Percentiles rank a stretch among this genome's conserved stretches.
These are phyloP conservation scores for Magnolia changhungtana DNA, from an alignment of 164 flowering plant genomes.

Conservation along the genomic window DNA sequence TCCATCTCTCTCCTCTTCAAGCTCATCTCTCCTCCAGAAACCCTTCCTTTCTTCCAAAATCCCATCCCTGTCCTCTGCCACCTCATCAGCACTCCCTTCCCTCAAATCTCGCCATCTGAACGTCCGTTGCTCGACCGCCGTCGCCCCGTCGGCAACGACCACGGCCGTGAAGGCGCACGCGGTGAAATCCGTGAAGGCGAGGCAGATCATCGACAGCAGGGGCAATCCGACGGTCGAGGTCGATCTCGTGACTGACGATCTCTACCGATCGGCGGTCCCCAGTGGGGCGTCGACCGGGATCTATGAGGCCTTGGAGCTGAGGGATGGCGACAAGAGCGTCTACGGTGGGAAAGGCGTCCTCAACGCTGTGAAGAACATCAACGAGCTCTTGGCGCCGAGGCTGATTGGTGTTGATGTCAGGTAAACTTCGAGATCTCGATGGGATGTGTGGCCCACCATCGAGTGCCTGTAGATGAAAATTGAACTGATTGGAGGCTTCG, in stretches of 20 bases:
- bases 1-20: constrained; percentile 3
- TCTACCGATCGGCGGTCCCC: constrained; percentile 90
- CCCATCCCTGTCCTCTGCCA: constrained; percentile 14
- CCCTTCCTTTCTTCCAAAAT: constrained; percentile 9
- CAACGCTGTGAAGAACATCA: constrained; percentile 76
- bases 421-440: constrained; percentile 21
- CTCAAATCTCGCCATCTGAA: constrained; percentile 7
- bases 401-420: constrained; percentile 84
- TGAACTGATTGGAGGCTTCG: no score
- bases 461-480: no score
- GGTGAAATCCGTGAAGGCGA: constrained; percentile 74
- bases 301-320: constrained; percentile 93
- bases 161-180: constrained; percentile 21
- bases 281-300: constrained; percentile 98
- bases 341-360: constrained; percentile 93
- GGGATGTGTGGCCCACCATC: no score
- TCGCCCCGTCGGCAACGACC: constrained; percentile 18
- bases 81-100: constrained; percentile 14
- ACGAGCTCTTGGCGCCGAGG: constrained; percentile 64
- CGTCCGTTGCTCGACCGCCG: constrained; percentile 42
- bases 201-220: constrained; percentile 96
- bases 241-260: constrained; percentile 70
- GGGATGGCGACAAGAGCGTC: constrained; percentile 81
- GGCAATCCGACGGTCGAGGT: constrained; percentile 98
- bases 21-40: constrained; percentile 7